Base-by-base conservation (phyloP, 2,329 filamentous ascomycete species). In the Graphium sp. region DNA sequence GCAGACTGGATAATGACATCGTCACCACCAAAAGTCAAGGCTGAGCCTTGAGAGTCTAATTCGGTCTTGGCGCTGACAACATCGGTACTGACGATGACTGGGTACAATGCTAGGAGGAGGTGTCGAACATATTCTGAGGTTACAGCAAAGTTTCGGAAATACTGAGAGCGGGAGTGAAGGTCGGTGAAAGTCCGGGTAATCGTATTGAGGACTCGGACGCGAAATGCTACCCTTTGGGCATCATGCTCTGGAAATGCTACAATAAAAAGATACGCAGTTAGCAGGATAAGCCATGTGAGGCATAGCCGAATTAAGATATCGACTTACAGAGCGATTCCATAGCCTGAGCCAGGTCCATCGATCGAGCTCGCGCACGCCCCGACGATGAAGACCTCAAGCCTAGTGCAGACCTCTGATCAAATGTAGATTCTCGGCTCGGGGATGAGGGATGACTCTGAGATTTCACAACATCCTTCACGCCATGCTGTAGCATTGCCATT, bases 1-100 rank as follows among this genome's bases (percentile, higher is more conserved):
- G 81, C 63, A 0, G 82, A 81, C 10, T 80, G 72, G 34, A 91
- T 79, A 15, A 85, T 77, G 2, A 93, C 77, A 49, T 87, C 82
- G 24, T 76, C 74, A 2, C 83, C 83, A 39, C 89, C 82, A 39
- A 93, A 92, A 1, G 73, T 87, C 32, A 93, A 63, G 2, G 72
- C 68, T 8, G 80, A 80, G 38, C 85, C 77, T 40, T 78, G 68
- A 11, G 83, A 85, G 40, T 83, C 74, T n/a, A 95, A 55, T 48
- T 98, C 89, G 1, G 74, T 80, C 41, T 89, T 80, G 0, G 89
- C 74, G 31, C 70, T 77, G 22, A 94, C 75, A 14, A 74, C 66
- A 49, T 94, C 83, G 9, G 81, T 75, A 39, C 82, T 87, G 16
- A 93, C 84, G 28, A 94, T 67, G 12, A 89, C 71, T 2, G 89